Base-by-base conservation (phyloP, 106 monocot genomes). In the Vanilla planifolia region DNA sequence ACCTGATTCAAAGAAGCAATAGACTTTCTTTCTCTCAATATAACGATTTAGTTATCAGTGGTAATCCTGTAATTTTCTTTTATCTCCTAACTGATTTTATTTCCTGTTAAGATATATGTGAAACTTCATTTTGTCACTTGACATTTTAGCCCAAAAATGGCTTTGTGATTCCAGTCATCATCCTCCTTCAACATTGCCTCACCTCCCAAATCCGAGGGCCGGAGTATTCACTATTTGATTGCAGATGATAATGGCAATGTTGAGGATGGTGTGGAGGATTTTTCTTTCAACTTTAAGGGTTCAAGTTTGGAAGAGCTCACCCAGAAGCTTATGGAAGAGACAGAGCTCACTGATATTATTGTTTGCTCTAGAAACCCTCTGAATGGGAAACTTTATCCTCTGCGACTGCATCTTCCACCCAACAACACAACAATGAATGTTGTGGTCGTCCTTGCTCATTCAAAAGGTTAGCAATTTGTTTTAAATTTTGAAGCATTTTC, bases 391-490 rank as follows among this genome's bases (percentile, higher is more conserved):
- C 85, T 93, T 16, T 64, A 63, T 37, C 85, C 85, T 28, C 76
- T 93, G 29, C 81, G 45, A 51, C 69, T 93, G 61, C 71, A 72
- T 48, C 74, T 93, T 14, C 89, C 93, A 0, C 93, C 89, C 4
- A 82, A 85, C 57, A 85, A 85, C 55, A 44, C 65, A 3, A 36
- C 75, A 1, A 75, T 93, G 88, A 61, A 64, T 69, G 69, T 88
- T 33, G 85, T 88, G 33, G 51, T 93, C 19, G 81, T 93, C n/a
- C 62, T 11, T 25, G 64, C 70, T 24, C 72, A 72, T 5, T 81
- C 88, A 0, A 78, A 76, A 85, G 78, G 92, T 88, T 61, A 55
- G 52, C 59, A 16, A 45, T 14, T 32, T 25, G 17, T 44, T 29
- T 19, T 39, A 13, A 20, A 22, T 48, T 64, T 24, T 47, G 2